Conservation (phyloP, 495 filamentous ascomycete species). For the Daldinia loculata region DNA sequence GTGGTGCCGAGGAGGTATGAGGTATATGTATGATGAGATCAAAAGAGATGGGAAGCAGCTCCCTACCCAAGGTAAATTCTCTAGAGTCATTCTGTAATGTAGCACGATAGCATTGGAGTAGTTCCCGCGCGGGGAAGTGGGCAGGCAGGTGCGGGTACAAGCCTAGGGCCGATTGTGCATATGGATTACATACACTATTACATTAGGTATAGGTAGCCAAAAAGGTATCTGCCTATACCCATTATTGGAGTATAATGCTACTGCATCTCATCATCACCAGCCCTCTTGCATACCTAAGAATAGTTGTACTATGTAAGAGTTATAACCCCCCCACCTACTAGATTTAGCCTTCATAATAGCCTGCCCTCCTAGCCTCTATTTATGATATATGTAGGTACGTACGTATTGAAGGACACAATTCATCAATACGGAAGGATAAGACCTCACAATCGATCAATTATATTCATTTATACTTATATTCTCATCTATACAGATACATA, state of each 20-base stretch:
- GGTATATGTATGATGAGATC: conserved; percentile 28
- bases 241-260: conserved; percentile 25
- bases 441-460: not conserved
- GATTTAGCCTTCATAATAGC: conserved; percentile 15
- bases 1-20: conserved; percentile 18
- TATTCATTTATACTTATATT: not conserved
- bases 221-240: conserved; percentile 19
- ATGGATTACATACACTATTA: conserved; percentile 10
- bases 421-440: not conserved
- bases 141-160: conserved; percentile 33
- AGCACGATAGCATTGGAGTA: conserved; percentile 8
- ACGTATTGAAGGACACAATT: not conserved
- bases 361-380: not conserved
- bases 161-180: conserved; percentile 29
- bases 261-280: conserved; percentile 30
- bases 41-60: conserved; percentile 14
- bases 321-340: conserved; percentile 26
- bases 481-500: no score
- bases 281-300: conserved; percentile 19
- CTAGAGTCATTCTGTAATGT: not conserved
- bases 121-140: conserved; percentile 43
- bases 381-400: not conserved
- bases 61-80: conserved; percentile 2
- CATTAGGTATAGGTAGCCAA: conserved; percentile 3
- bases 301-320: conserved; percentile 11